Evolutionary conservation across 257 asterid genomes (phyloP).

Genomic region (Solanum sejunctum): DNA sequence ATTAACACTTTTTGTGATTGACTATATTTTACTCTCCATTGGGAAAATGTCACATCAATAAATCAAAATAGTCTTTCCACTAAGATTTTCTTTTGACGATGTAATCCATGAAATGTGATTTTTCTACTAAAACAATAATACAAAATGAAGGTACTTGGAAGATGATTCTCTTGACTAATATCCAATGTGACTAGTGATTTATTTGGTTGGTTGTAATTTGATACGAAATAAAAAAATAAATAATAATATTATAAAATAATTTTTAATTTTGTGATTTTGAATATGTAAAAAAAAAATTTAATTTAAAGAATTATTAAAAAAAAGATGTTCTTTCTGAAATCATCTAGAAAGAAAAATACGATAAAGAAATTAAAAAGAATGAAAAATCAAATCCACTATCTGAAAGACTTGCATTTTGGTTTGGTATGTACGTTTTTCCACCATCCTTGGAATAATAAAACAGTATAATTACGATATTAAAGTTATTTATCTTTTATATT

Average conservation of each 20-base stretch:
- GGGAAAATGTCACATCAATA: background rate
- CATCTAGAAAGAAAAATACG: too few species aligned
- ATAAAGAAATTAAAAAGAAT: too few species aligned
- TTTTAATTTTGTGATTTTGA: too few species aligned
- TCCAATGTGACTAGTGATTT: background rate
- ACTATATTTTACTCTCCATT: background rate
- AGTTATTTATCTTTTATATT: too few species aligned
- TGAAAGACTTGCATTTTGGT: background rate
- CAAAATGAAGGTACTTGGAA: background rate
- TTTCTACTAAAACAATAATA: background rate
- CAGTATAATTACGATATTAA: background rate
- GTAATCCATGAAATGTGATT: background rate
- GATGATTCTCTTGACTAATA: background rate
- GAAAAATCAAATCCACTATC: too few species aligned
- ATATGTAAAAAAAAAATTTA: too few species aligned
- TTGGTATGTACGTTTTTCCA: background rate
- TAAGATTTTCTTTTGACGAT: background rate
- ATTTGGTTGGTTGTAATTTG: too few species aligned
- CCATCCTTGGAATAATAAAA: background rate
- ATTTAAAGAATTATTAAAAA: too few species aligned
- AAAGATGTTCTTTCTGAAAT: too few species aligned
- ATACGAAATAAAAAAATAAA: too few species aligned
- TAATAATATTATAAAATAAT: too few species aligned
- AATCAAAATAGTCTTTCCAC: background rate
- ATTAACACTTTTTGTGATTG: too few species aligned